Conservation (phyloP, 78 protist genomes). For the Dictyostelium firmibasis region DNA sequence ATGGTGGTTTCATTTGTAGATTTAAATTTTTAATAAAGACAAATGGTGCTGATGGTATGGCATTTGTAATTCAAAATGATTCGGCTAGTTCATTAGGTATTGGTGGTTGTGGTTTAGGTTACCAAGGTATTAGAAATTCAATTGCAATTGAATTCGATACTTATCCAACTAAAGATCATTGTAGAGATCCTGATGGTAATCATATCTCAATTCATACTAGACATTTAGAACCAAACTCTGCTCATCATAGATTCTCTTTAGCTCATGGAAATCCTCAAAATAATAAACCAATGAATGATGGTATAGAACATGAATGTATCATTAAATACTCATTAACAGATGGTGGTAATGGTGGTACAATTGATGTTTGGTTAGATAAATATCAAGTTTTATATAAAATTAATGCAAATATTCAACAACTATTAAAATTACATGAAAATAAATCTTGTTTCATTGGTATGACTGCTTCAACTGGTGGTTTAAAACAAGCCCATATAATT, state of each 20-base stretch:
- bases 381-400: neutral
- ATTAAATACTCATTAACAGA: neutral
- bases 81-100: slow-evolving; percentile 14
- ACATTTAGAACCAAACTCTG: neutral
- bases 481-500: slow-evolving; percentile 70
- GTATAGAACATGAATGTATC: slow-evolving; percentile 13
- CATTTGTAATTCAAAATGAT: slow-evolving; percentile 81
- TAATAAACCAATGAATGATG: slow-evolving; percentile 34
- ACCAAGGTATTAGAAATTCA: slow-evolving; percentile 71
- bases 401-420: neutral
- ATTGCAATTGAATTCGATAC: slow-evolving; percentile 81
- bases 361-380: slow-evolving; percentile 43
- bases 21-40: slow-evolving; percentile 33
- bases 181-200: slow-evolving; percentile 74
- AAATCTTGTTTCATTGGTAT: slow-evolving; percentile 37
- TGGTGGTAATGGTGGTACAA: neutral
- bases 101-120: slow-evolving; percentile 77
- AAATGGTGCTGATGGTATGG: slow-evolving; percentile 85
- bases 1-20: slow-evolving; percentile 14
- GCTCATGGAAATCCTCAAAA: neutral
- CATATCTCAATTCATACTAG: slow-evolving; percentile 46
- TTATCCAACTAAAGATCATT: slow-evolving; percentile 15
- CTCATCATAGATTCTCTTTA: slow-evolving; percentile 69
- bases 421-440: slow-evolving; percentile 17
- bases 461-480: slow-evolving; percentile 85